Percentiles rank a stretch among this genome's conserved stretches.
These are phyloP conservation scores for Phytopythium montanum DNA, from an alignment of 352 stramenopile species.

Conservation along the genomic window DNA sequence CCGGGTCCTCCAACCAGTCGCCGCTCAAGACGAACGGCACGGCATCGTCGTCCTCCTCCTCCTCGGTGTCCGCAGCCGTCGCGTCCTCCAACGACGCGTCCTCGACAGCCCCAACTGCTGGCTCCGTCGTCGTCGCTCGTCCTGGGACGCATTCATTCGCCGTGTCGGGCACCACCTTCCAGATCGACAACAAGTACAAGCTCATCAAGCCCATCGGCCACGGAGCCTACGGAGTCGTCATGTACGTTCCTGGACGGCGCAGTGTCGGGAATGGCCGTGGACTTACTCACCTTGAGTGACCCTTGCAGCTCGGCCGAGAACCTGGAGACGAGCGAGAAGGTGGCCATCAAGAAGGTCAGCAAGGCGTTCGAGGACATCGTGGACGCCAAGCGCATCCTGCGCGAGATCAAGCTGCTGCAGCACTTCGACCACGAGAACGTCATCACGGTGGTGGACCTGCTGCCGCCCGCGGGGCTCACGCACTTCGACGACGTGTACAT, in stretches of 20 bases:
- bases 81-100: not conserved
- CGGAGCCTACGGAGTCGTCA: slow-evolving; percentile 93
- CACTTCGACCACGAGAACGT: slow-evolving; percentile 95
- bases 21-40: slow-evolving; percentile 1
- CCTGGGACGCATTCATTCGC: slow-evolving; percentile 75
- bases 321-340: slow-evolving; percentile 74
- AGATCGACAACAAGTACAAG: slow-evolving; percentile 93
- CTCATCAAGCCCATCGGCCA: slow-evolving; percentile 95
- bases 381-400: slow-evolving; percentile 98
- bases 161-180: slow-evolving; percentile 86
- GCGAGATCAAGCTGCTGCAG: slow-evolving; percentile 94
- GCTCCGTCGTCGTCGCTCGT: slow-evolving; percentile 18
- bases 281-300: not conserved
- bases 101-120: slow-evolving; percentile 1
- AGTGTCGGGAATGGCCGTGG: not conserved
- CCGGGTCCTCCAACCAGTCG: not conserved
- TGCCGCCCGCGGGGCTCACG: slow-evolving; percentile 89
- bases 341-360: slow-evolving; percentile 89
- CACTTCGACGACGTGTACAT: slow-evolving; percentile 98
- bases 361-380: slow-evolving; percentile 97
- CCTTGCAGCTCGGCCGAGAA: slow-evolving; percentile 70
- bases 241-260: slow-evolving; percentile 47
- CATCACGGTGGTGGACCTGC: slow-evolving; percentile 94
- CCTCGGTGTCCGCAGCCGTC: not conserved
- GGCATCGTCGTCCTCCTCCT: not conserved